Conservation (phyloP, 2,329 filamentous ascomycete genomes). For the Phaeosphaeriaceae sp. region DNA sequence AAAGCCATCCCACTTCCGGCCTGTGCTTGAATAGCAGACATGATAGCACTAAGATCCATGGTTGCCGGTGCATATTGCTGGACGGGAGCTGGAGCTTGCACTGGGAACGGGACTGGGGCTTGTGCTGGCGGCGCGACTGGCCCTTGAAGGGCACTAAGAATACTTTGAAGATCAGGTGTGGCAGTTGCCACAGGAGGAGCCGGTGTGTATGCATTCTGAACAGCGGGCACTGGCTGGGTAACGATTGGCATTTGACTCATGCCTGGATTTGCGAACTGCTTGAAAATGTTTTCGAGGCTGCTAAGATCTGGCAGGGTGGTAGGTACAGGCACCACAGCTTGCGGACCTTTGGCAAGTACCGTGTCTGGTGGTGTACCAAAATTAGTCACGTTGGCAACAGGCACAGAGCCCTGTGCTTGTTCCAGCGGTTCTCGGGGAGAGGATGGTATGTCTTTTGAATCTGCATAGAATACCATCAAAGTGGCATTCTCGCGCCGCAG, state of each 20-base stretch:
- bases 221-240: slow-evolving; percentile 14
- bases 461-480: slow-evolving; percentile 55
- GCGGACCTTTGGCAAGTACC: slow-evolving; percentile 31
- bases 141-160: slow-evolving; percentile 38
- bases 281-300: slow-evolving; percentile 37
- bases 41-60: slow-evolving; percentile 30
- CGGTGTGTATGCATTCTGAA: slow-evolving; percentile 26
- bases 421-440: slow-evolving; percentile 54
- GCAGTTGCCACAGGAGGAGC: slow-evolving; percentile 22
- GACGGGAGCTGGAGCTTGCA: slow-evolving; percentile 12
- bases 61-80: slow-evolving; percentile 22
- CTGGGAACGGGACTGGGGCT: slow-evolving; percentile 16
- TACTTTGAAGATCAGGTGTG: slow-evolving; percentile 32
- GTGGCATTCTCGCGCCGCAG: slow-evolving; percentile 54
- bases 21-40: slow-evolving; percentile 30
- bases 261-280: slow-evolving; percentile 28
- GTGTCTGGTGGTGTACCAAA: slow-evolving; percentile 49
- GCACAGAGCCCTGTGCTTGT: slow-evolving; percentile 27
- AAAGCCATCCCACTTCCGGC: slow-evolving; percentile 21
- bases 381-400: slow-evolving; percentile 28
- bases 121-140: slow-evolving; percentile 19
- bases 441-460: slow-evolving; percentile 54
- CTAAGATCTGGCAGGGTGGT: slow-evolving; percentile 27
- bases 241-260: slow-evolving; percentile 14
- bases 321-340: slow-evolving; percentile 16